phyloP scores from a whole-genome alignment of 352 stramenopile species.

The Globisporangium viniferum region DNA sequence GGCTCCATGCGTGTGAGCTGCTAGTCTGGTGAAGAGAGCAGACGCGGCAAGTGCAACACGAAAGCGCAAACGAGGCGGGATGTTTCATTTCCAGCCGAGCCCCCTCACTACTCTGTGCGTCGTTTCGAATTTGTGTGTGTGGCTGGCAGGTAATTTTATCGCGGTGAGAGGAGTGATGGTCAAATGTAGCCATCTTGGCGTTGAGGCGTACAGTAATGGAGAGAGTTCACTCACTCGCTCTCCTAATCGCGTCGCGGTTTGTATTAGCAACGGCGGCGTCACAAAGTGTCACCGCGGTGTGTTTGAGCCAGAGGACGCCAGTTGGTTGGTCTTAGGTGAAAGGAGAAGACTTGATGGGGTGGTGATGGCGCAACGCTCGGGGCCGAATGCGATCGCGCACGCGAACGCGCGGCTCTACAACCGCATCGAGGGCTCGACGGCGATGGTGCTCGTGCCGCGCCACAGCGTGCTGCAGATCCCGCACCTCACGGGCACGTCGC shows the following conservation, averaged over 20 bases:
- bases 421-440: slow-evolving; percentile 9
- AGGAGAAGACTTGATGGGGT: too few relatives aligned
- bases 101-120: neutral
- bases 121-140: neutral
- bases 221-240: neutral
- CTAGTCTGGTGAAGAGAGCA: neutral
- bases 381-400: slow-evolving; percentile 20
- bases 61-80: neutral
- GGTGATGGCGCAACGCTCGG: too few relatives aligned
- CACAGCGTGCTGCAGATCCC: slow-evolving; percentile 17
- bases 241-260: neutral
- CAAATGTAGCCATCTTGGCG: neutral
- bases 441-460: slow-evolving; percentile 7
- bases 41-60: neutral
- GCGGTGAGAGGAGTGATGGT: neutral
- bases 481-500: slow-evolving; percentile 9
- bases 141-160: neutral
- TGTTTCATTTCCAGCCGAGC: neutral
- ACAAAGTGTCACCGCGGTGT: neutral
- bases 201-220: too few relatives aligned
- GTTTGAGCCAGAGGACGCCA: neutral
- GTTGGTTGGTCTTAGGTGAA: too few relatives aligned
- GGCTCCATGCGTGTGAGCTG: neutral
- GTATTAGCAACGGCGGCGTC: slow-evolving; percentile 3
- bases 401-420: slow-evolving; percentile 17